Evolutionary conservation across 106 monocot genomes (phyloP), one percentile per base, ranked within the genome.

Genomic region (Chionographis japonica): DNA sequence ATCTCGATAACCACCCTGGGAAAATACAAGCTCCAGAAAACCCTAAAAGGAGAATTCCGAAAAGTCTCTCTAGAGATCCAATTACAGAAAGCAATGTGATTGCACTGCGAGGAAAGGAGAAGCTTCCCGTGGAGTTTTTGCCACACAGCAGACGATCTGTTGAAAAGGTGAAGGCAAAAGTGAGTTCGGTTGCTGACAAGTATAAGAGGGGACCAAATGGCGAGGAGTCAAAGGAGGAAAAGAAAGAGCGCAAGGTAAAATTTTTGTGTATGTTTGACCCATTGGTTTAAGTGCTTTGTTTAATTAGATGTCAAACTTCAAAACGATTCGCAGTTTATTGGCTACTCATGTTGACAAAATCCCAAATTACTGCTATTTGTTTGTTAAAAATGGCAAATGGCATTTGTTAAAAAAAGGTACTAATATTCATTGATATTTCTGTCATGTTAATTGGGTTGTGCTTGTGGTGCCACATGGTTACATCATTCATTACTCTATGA

Each of bases 1-100:
- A 90, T 68, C 74, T 90, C 69, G 92, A 98, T 69, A 92, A 93
- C 42, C 97, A 90, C 69, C 97, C 97, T 76, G 97, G 89, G 35
- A 89, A 79, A 77, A 98, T 98, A 49, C 73, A 83, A 68, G 87
- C 72, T 49, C 97, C 97, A 43, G 80, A 37, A 20, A 93, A 83
- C 49, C 61, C 70, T 9, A 75, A 72, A 63, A 84, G 59, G 56
- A 84, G 57, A 40, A 20, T 82, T 49, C 67, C 75, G 19, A 72
- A 71, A 71, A 52, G 11, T 43, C 61, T 80, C 20, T 56, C 72
- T 43, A 75, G 76, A 50, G 82, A 81, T 35, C 60, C 70, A 11
- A 36, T 50, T 52, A 69, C 57, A 43, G 81, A 67, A 39, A 63
- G 17, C 46, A 80, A 78, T 62, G 14, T 93, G 18, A 98, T 98